These are phyloP conservation scores for Barnettozyma pratensis DNA, from an alignment of 805 yeast species.

Conservation along the genomic window DNA sequence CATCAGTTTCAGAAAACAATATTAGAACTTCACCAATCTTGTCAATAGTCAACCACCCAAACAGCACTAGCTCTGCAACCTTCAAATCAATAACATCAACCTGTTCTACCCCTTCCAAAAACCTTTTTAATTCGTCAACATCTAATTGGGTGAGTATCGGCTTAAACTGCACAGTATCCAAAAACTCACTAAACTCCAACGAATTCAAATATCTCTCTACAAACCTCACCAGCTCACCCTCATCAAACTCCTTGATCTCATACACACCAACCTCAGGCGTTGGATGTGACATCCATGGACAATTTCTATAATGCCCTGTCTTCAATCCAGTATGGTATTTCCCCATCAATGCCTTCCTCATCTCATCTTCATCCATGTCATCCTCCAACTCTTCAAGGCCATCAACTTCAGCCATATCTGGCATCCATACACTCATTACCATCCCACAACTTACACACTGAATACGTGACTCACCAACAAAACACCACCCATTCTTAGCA, in stretches of 20 bases:
- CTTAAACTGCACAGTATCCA: background rate
- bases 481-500: background rate
- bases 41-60: constrained; percentile 1
- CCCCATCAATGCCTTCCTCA: background rate
- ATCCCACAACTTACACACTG: background rate
- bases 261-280: background rate
- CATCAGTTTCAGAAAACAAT: constrained; percentile 3
- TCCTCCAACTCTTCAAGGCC: background rate
- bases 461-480: background rate
- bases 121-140: background rate
- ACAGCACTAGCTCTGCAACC: background rate
- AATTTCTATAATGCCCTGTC: constrained; percentile 1
- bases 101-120: background rate
- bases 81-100: background rate
- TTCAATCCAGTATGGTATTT: background rate
- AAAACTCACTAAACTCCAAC: background rate
- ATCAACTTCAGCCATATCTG: background rate
- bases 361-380: background rate
- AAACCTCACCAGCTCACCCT: background rate
- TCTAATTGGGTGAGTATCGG: constrained; percentile 1
- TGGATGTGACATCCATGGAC: constrained; percentile 2
- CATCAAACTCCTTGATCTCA: background rate
- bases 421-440: background rate
- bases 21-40: background rate
- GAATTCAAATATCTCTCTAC: background rate